Evolutionary conservation across 106 monocot species (phyloP), one percentile per base, ranked within the genome.

Genomic region (Dendrobium nobile): DNA sequence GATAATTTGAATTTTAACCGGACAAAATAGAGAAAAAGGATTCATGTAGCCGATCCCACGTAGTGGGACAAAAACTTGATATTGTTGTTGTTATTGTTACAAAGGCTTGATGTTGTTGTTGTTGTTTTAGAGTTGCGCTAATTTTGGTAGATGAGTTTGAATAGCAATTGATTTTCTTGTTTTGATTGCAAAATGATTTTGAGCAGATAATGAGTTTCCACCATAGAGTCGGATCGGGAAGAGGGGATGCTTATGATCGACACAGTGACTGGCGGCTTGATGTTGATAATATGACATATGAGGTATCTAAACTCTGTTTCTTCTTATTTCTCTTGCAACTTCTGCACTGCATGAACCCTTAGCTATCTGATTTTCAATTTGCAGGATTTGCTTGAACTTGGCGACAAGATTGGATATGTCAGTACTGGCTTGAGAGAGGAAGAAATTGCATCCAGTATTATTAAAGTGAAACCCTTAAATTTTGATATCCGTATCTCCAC

Each of bases 401-500:
- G 82, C 28, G 95, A 96, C 5, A 93, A 73, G 78, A 96, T 96
- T 55, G 95, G 95, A 4, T 85, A 93, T 80, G 93, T 96, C 17
- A 96, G 83, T 86, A 93, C 95, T 11, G 95, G 95, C 5, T 83
- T 96, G 81, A 85, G 85, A 41, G 93, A 96, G 82, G 95, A 96
- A 48, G 91, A 96, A 73, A 91, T 96, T 47, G 0, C 72, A 41
- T 78, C 80, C 73, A 79, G 54, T 33, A 83, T 94, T 6, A 79
- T 82, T 81, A 96, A 90, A 72, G 72, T 86, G 16, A 88, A 84
- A 51, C 86, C 80, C 76, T 84, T 82, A 11, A 51, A 79, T 67
- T 91, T 89, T 43, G 81, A 80, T 54, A 18, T 76, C 47, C 56
- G 41, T 9, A 82, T 87, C 22, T 78, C 87, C 4, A 41, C 83